Percentiles rank a stretch among this genome's conserved stretches.
These are phyloP conservation scores for Leishmania gerbilli DNA, from an alignment of 208 protist genomes.

Conservation along the genomic window DNA sequence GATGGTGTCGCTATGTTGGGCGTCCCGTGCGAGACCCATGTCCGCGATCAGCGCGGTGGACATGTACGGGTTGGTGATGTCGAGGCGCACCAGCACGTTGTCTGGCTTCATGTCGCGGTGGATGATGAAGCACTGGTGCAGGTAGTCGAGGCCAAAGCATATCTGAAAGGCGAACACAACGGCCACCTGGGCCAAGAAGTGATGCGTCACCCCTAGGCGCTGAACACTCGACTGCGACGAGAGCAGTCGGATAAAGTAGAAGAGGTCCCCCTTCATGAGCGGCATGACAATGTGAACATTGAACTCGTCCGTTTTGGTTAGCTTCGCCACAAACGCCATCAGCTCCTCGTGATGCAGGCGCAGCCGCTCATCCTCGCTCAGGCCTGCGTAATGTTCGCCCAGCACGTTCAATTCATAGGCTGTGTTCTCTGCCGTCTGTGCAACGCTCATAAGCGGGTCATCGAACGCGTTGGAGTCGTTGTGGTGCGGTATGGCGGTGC, in stretches of 20 bases:
- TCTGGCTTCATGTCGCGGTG: slow-evolving; percentile 97
- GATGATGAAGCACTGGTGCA: slow-evolving; percentile 90
- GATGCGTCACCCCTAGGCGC: slow-evolving; percentile 29
- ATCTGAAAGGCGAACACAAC: slow-evolving; percentile 89
- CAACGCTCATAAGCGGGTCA: slow-evolving; percentile 48
- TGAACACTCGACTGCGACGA: slow-evolving; percentile 21
- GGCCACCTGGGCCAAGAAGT: slow-evolving; percentile 61
- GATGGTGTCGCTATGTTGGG: slow-evolving; percentile 81
- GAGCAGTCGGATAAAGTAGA: slow-evolving; percentile 70
- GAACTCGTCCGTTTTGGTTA: slow-evolving; percentile 57
- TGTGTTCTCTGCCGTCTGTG: slow-evolving; percentile 25
- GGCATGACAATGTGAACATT: slow-evolving; percentile 92
- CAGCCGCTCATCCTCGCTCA: slow-evolving; percentile 34
- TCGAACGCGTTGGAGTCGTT: slow-evolving; percentile 9
- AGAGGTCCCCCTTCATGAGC: slow-evolving; percentile 83
- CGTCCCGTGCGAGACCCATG: slow-evolving; percentile 86
- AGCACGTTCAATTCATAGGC: slow-evolving; percentile 47
- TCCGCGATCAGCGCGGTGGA: slow-evolving; percentile 84
- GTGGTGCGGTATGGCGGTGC: slow-evolving; percentile 33
- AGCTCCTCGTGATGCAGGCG: slow-evolving; percentile 51
- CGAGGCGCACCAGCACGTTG: slow-evolving; percentile 94
- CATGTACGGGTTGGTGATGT: slow-evolving; percentile 60
- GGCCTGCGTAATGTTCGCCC: slow-evolving; percentile 32
- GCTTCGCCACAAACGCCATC: slow-evolving; percentile 15
- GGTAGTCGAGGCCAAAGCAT: slow-evolving; percentile 87